Evolutionary conservation across 192 early-diverging fungal genomes (phyloP), one percentile per base, ranked within the genome.

Genomic region (Linnemannia schmuckeri): DNA sequence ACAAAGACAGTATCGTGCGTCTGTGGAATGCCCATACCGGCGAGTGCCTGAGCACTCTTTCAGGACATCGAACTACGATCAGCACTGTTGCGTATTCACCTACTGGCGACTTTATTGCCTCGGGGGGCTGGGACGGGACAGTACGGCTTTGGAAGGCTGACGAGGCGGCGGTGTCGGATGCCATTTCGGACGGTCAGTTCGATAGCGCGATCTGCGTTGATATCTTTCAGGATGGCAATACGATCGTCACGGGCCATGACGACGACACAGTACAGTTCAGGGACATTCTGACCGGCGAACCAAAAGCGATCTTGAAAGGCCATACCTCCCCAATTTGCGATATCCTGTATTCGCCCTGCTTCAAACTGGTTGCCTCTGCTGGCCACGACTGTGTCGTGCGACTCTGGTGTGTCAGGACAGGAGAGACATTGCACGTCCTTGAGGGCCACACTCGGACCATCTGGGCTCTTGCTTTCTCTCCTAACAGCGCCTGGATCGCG

Each of bases 141-240:
- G 71, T 72, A 41, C 71, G 71, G 38, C 41, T 73, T 37, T 73
- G 72, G 72, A 37, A 73, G 22, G 44, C 41, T 15, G 38, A 10
- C 18, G 12, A 15, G 4, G 42, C 38, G 22, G 40, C n/a, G 42
- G 8, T 37, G n/a, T 37, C 41, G 12, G 72, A 42, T 46, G 38
- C 22, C 4, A 22, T 46, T n/a, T 46, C 24, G 0, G 41, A 42
- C 9, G 72, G 22, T 0, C 40, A 42, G 37, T 38, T n/a, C 18
- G 41, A 73, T 6, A 24, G 15, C 4, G 40, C 37, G 13, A 0
- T 3, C 4, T 42, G 37, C 27, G 72, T 73, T 3, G 72, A 42
- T 27, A n/a, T 42, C 24, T 73, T 44, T 12, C 72, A 15, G 15
- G 41, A 42, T 6, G 72, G 72, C 6, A 22, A 24, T 6, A 24